Evolutionary conservation across 495 filamentous ascomycete genomes (phyloP).

Genomic region (Corynascus novoguineensis): DNA sequence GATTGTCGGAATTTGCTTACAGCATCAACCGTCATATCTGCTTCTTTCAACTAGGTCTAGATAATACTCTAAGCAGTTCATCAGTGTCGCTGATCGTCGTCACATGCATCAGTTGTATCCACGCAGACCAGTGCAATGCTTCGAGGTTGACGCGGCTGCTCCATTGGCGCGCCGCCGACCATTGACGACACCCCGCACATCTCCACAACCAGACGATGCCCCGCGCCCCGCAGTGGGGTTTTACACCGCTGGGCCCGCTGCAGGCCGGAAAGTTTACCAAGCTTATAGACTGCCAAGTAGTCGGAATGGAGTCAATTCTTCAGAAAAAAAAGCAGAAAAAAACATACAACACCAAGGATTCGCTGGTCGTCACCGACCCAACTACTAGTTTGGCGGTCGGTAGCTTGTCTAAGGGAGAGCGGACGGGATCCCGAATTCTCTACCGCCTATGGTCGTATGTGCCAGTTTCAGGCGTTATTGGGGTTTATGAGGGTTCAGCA

Average conservation of each 20-base stretch:
- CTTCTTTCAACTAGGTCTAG: not conserved
- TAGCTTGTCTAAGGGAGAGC: not conserved
- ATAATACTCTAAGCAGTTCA: not conserved
- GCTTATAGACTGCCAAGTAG: too few species aligned
- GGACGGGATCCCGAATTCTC: not conserved
- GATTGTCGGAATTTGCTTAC: not conserved
- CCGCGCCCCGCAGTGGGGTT: too few species aligned
- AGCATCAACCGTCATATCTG: not conserved
- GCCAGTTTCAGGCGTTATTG: too few species aligned
- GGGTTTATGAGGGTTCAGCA: too few species aligned
- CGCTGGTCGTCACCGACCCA: slow-evolving; percentile 39
- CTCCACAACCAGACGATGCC: too few species aligned
- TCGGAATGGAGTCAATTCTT: too few species aligned
- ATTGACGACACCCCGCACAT: too few species aligned
- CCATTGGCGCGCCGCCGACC: too few species aligned
- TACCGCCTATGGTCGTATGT: not conserved
- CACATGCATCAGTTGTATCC: not conserved
- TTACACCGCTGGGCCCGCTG: too few species aligned
- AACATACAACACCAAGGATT: slow-evolving; percentile 45
- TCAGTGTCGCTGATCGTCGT: not conserved
- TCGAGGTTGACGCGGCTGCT: too few species aligned
- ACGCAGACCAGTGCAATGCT: not conserved
- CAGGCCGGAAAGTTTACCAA: too few species aligned
- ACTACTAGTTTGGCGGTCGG: slow-evolving; percentile 29
- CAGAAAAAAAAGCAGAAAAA: too few species aligned